These are phyloP conservation scores for Cladosporium sp. DNA, from an alignment of 2,329 filamentous ascomycete genomes.

Conservation along the genomic window DNA sequence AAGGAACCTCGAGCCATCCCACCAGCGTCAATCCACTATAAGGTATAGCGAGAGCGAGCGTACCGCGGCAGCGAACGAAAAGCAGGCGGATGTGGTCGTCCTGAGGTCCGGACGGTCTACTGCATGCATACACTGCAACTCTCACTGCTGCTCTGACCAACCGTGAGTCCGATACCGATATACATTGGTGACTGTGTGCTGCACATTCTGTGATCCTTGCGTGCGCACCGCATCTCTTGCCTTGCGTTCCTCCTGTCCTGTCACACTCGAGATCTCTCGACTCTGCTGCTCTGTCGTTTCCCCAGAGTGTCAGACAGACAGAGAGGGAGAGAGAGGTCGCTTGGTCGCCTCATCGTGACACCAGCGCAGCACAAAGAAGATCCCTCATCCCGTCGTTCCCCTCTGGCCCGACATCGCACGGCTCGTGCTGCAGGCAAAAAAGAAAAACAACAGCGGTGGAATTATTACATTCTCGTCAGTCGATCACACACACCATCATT, in stretches of 20 bases:
- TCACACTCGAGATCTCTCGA: slow-evolving; percentile 2
- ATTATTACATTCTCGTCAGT: background rate
- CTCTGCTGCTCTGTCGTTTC: background rate
- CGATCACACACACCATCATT: too few species aligned
- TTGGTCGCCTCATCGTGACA: slow-evolving; percentile 6
- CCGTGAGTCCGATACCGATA: background rate
- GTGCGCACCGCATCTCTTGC: slow-evolving; percentile 1
- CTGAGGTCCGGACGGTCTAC: background rate
- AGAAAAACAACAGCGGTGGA: background rate
- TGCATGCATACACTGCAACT: background rate
- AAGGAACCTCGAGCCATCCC: background rate
- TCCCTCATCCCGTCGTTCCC: background rate
- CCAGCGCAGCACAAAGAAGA: slow-evolving; percentile 11
- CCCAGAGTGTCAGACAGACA: too few species aligned
- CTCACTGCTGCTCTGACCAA: background rate
- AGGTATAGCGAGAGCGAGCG: background rate
- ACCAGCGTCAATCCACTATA: too few species aligned
- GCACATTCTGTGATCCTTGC: background rate
- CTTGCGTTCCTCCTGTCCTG: background rate
- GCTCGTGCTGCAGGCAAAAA: slow-evolving; percentile 10
- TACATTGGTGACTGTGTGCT: background rate
- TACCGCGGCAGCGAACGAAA: background rate
- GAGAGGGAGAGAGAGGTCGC: too few species aligned
- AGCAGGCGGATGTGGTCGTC: background rate
- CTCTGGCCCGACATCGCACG: slow-evolving; percentile 1